A percentile compares a stretch with the other conserved stretches of the same genome.
Conservation (phyloP, 768 basidiomycete species). For the Macrolepiota albuminosa region DNA sequence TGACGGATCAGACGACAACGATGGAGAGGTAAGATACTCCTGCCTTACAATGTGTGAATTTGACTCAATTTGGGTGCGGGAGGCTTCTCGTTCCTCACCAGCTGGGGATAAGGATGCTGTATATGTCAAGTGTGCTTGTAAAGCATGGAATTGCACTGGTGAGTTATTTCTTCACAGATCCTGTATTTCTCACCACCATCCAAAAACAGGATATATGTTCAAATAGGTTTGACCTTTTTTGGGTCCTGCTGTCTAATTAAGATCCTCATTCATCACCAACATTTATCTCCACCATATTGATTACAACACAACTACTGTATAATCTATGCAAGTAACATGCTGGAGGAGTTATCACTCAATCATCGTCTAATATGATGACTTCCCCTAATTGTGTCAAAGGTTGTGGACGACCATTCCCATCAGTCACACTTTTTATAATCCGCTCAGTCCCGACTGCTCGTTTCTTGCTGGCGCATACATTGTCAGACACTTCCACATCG, state of each 20-base stretch:
- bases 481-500: conserved; percentile 13
- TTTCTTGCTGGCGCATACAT: conserved; percentile 14
- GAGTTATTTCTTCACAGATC: neutral
- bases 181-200: neutral
- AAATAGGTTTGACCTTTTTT: conserved; percentile 3
- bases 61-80: neutral
- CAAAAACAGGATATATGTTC: conserved; percentile 16
- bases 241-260: neutral
- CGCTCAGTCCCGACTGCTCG: conserved; percentile 15
- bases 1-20: conserved; percentile 25
- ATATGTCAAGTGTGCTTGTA: conserved; percentile 47
- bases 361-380: conserved; percentile 39
- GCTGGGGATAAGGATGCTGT: conserved; percentile 33
- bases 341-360: neutral
- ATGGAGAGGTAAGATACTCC: conserved; percentile 20
- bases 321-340: neutral
- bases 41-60: neutral
- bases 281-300: neutral
- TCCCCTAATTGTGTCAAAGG: conserved; percentile 25
- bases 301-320: neutral
- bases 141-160: conserved; percentile 48
- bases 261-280: neutral
- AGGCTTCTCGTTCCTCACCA: neutral
- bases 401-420: conserved; percentile 13
- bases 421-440: conserved; percentile 12